Evolutionary conservation across 345 rosid genomes (phyloP).

Genomic region (Syzygium jambos): DNA sequence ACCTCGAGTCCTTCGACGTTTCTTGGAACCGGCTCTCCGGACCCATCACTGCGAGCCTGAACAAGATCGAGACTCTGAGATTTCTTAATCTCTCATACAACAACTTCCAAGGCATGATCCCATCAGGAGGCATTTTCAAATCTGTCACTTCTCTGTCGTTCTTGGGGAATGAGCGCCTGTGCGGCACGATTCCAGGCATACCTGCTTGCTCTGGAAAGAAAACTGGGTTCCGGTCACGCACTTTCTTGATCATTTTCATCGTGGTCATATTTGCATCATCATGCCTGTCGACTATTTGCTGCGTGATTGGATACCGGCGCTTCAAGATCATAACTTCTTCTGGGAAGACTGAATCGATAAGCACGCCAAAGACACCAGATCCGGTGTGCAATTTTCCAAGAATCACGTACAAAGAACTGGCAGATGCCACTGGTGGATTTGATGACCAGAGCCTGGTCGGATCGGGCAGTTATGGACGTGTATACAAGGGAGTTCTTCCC

Average conservation of each 20-base stretch:
- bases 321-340: constrained; percentile 17
- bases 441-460: constrained; percentile 33
- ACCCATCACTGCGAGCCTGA: constrained; percentile 32
- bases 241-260: constrained; percentile 16
- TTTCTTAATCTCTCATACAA: constrained; percentile 40
- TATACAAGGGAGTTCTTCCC: constrained; percentile 36
- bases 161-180: constrained; percentile 28
- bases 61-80: constrained; percentile 23
- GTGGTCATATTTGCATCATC: constrained; percentile 15
- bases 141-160: constrained; percentile 25
- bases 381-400: constrained; percentile 34
- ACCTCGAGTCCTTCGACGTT: constrained; percentile 34
- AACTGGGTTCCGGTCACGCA: constrained; percentile 16
- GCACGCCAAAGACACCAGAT: constrained; percentile 7
- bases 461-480: constrained; percentile 40
- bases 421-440: constrained; percentile 37
- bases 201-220: constrained; percentile 15
- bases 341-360: constrained; percentile 1
- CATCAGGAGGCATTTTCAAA: constrained; percentile 37
- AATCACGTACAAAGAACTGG: constrained; percentile 39
- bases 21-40: constrained; percentile 38
- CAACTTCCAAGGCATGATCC: constrained; percentile 35
- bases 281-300: constrained; percentile 16
- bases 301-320: constrained; percentile 14
- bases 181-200: constrained; percentile 19